These are phyloP conservation scores for Bipolaris victoriae DNA, from an alignment of 2,329 filamentous ascomycete species.

Conservation along the genomic window DNA sequence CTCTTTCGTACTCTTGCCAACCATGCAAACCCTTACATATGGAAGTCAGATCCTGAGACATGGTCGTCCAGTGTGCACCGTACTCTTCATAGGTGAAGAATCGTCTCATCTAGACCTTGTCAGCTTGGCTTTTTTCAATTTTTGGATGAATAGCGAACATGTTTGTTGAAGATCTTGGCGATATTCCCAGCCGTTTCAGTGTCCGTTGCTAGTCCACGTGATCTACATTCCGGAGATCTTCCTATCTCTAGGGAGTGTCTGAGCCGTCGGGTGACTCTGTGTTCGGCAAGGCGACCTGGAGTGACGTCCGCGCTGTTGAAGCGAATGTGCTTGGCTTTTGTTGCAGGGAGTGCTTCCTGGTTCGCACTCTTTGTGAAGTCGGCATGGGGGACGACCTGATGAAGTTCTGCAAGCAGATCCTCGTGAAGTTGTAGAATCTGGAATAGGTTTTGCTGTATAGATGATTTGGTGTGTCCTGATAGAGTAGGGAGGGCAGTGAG, in stretches of 20 bases:
- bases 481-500: conserved; percentile 72
- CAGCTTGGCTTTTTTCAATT: conserved; percentile 9
- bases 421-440: conserved; percentile 86
- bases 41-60: conserved; percentile 77
- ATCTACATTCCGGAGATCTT: conserved; percentile 48
- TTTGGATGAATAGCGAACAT: conserved; percentile 49
- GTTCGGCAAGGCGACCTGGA: conserved; percentile 46
- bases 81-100: conserved; percentile 94
- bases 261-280: conserved; percentile 43
- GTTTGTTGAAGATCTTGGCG: conserved; percentile 59
- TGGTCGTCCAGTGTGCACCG: conserved; percentile 84
- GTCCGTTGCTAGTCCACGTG: conserved; percentile 53
- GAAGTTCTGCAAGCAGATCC: conserved; percentile 76
- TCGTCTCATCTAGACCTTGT: conserved; percentile 67
- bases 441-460: conserved; percentile 78
- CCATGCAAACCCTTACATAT: conserved; percentile 71
- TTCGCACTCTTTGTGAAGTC: conserved; percentile 50
- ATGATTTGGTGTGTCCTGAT: conserved; percentile 68
- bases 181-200: conserved; percentile 61
- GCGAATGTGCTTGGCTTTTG: conserved; percentile 53
- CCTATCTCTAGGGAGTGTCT: conserved; percentile 56
- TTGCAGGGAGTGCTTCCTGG: conserved; percentile 41
- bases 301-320: conserved; percentile 57
- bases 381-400: conserved; percentile 71
- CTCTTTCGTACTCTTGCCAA: conserved; percentile 82